Evolutionary conservation across 1,284 basidiomycete species (phyloP).

Genomic region (Pascua sp.): DNA sequence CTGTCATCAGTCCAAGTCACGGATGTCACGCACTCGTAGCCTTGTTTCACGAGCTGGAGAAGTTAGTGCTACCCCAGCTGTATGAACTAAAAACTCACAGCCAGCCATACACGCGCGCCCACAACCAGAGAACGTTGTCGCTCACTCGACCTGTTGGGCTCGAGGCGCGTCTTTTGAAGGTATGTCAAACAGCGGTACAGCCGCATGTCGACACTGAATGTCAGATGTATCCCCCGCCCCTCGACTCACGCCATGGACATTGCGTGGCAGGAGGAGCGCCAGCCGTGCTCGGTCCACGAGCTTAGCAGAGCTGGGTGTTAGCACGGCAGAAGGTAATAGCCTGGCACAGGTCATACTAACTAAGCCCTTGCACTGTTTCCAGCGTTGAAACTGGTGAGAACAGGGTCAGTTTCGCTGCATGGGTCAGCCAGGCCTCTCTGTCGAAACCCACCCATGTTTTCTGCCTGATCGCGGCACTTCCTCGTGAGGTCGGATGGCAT

Average conservation of each 20-base stretch:
- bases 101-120: slow-evolving; percentile 30
- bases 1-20: slow-evolving; percentile 7
- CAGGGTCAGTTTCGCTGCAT: slow-evolving; percentile 19
- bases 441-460: slow-evolving; percentile 15
- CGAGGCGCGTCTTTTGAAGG: slow-evolving; percentile 12
- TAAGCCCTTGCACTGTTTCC: slow-evolving; percentile 29
- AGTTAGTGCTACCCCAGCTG: slow-evolving; percentile 4
- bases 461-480: slow-evolving; percentile 22
- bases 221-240: not conserved
- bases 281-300: slow-evolving; percentile 21
- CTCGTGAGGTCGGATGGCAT: slow-evolving; percentile 14
- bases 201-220: slow-evolving; percentile 27
- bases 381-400: slow-evolving; percentile 27
- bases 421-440: not conserved
- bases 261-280: slow-evolving; percentile 28
- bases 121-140: slow-evolving; percentile 8
- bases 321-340: slow-evolving; percentile 2
- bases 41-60: slow-evolving; percentile 4
- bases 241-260: slow-evolving; percentile 21
- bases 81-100: slow-evolving; percentile 1
- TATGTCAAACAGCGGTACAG: slow-evolving; percentile 27
- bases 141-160: not conserved
- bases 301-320: slow-evolving; percentile 3
- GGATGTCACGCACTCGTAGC: slow-evolving; percentile 3
- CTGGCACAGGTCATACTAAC: slow-evolving; percentile 9